Percentiles rank a stretch among this genome's conserved stretches.
These are phyloP conservation scores for Hypoxylon lienhwacheense DNA, from an alignment of 495 filamentous ascomycete species.

Conservation along the genomic window DNA sequence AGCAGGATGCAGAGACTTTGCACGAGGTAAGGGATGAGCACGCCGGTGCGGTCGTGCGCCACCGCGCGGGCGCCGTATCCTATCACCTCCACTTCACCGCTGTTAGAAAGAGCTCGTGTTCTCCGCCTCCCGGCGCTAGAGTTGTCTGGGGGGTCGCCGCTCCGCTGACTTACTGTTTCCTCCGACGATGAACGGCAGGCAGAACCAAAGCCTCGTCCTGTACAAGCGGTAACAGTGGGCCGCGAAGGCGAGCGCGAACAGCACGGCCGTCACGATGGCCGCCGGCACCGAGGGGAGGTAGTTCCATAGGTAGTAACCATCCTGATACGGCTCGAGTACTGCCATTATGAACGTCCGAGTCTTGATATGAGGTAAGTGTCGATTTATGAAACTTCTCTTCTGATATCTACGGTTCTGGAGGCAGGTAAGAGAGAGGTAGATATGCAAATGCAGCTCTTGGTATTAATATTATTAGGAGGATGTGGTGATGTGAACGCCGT, in stretches of 20 bases:
- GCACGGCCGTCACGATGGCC: constrained; percentile 53
- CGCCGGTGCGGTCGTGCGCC: constrained; percentile 23
- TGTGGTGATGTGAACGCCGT: too few species aligned
- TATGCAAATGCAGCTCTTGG: too few species aligned
- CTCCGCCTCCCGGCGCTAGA: neutral
- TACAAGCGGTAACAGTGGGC: constrained; percentile 52
- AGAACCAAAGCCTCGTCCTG: constrained; percentile 54
- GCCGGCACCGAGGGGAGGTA: constrained; percentile 56
- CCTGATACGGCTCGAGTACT: constrained; percentile 34
- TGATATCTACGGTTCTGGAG: neutral
- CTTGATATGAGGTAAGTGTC: neutral
- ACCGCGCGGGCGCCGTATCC: constrained; percentile 48
- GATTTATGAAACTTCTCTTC: too few species aligned
- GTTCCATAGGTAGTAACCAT: constrained; percentile 48
- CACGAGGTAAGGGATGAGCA: constrained; percentile 25
- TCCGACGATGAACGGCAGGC: constrained; percentile 59
- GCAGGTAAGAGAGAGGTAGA: too few species aligned
- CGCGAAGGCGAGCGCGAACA: constrained; percentile 50
- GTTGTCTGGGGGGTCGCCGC: neutral
- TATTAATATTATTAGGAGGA: too few species aligned
- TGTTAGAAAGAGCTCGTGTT: constrained; percentile 3
- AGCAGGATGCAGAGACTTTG: constrained; percentile 43
- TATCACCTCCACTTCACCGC: constrained; percentile 48
- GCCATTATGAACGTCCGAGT: constrained; percentile 5
- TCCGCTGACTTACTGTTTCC: constrained; percentile 49